Evolutionary conservation across 441 rosid genomes (phyloP).

Genomic region (Kokia cookei): DNA sequence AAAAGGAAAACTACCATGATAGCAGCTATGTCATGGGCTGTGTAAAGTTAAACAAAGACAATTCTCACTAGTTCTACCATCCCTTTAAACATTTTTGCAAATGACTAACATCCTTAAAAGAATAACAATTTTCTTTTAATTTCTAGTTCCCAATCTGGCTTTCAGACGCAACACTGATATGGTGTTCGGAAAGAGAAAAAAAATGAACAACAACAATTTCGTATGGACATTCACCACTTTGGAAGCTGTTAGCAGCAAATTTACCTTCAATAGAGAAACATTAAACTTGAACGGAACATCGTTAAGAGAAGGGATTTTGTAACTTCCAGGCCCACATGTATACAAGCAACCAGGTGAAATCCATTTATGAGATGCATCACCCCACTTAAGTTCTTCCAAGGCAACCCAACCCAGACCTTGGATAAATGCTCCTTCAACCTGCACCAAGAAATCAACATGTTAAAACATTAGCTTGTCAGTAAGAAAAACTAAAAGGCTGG

Average conservation of each 20-base stretch:
- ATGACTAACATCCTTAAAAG: background rate
- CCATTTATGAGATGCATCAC: conserved; percentile 89
- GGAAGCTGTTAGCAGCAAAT: background rate
- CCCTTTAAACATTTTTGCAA: background rate
- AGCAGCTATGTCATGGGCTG: background rate
- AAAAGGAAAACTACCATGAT: too few relatives aligned
- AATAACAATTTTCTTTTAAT: background rate
- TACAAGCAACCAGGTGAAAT: conserved; percentile 67
- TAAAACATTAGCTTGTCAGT: background rate
- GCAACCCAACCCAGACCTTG: conserved; percentile 98
- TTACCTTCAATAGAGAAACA: conserved; percentile 84
- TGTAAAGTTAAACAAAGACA: background rate
- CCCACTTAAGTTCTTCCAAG: conserved; percentile 95
- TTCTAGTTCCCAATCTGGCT: background rate
- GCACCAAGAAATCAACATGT: conserved; percentile 1
- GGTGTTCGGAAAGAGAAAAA: background rate
- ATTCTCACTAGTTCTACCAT: background rate
- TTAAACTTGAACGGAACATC: conserved; percentile 79
- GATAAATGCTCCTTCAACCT: conserved; percentile 93
- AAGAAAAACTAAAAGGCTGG: background rate
- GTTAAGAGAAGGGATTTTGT: conserved; percentile 90
- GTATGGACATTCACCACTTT: background rate
- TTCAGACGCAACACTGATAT: background rate
- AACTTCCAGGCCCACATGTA: conserved; percentile 87
- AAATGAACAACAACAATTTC: background rate